Percentiles rank a stretch among this genome's conserved stretches.
phyloP scores from a whole-genome alignment of 2,329 filamentous ascomycete species.

The Beauveria pseudobassiana region DNA sequence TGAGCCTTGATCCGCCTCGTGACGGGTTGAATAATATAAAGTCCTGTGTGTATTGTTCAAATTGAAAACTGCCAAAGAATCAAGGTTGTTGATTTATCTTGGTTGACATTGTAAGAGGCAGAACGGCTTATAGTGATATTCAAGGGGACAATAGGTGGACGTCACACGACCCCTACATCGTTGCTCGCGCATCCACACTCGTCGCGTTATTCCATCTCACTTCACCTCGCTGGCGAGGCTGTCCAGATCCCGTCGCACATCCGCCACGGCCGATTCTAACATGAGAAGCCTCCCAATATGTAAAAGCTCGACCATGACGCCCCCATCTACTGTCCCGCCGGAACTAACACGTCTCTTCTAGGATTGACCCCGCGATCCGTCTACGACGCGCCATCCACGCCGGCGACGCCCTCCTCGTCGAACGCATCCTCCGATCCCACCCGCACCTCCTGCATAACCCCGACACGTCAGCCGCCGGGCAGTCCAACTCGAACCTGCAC shows the following conservation, averaged over 20 bases:
- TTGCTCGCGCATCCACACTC: neutral
- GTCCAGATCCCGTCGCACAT: neutral
- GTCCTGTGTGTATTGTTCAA: too few relatives aligned
- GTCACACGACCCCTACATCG: too few relatives aligned
- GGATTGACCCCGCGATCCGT: conserved; percentile 71
- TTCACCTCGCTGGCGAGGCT: conserved; percentile 10
- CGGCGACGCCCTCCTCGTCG: conserved; percentile 63
- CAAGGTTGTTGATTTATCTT: too few relatives aligned
- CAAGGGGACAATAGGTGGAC: too few relatives aligned
- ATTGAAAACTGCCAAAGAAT: too few relatives aligned
- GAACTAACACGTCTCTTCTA: conserved; percentile 23
- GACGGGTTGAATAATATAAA: too few relatives aligned
- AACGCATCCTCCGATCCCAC: conserved; percentile 68
- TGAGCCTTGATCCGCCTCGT: too few relatives aligned
- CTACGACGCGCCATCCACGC: conserved; percentile 75
- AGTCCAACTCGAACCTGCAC: conserved; percentile 79
- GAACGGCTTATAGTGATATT: too few relatives aligned
- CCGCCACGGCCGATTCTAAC: neutral
- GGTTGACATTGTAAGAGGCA: too few relatives aligned
- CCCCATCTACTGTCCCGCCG: too few relatives aligned
- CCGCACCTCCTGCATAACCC: conserved; percentile 69
- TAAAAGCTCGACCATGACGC: neutral
- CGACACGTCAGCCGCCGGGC: conserved; percentile 57
- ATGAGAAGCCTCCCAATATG: neutral
- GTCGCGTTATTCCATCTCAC: neutral